These are phyloP conservation scores for Elsinoe australis DNA, from an alignment of 2,329 filamentous ascomycete species.

Conservation along the genomic window DNA sequence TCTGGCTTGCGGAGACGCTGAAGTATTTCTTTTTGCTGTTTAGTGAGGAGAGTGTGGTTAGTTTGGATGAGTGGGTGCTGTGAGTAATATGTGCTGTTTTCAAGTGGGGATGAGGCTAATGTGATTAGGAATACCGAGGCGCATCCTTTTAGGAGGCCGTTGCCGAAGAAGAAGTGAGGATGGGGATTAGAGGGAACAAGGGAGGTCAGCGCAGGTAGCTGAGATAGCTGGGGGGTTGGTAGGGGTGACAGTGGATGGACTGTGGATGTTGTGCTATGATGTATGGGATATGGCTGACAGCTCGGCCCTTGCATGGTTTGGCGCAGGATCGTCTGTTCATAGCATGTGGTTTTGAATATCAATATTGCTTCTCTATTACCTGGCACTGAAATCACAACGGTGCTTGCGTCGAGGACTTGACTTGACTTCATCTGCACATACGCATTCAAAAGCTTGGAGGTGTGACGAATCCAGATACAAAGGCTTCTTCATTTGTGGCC, in stretches of 20 bases:
- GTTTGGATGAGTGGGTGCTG: slow-evolving; percentile 60
- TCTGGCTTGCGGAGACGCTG: slow-evolving; percentile 80
- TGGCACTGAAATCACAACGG: too few species aligned
- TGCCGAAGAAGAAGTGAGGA: slow-evolving; percentile 2
- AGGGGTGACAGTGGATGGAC: too few species aligned
- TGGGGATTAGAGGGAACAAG: not conserved
- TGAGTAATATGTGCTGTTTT: slow-evolving; percentile 22
- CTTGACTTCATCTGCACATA: too few species aligned
- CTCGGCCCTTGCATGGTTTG: not conserved
- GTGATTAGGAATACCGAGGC: slow-evolving; percentile 44
- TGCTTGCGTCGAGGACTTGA: too few species aligned
- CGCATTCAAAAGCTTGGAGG: too few species aligned
- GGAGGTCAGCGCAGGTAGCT: too few species aligned
- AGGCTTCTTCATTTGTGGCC: too few species aligned
- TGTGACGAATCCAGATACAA: too few species aligned
- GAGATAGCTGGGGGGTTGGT: too few species aligned
- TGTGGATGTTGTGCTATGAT: slow-evolving; percentile 12
- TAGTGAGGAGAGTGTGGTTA: slow-evolving; percentile 57
- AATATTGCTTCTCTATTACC: too few species aligned
- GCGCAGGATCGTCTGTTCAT: not conserved
- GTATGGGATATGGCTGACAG: slow-evolving; percentile 13
- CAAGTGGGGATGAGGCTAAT: not conserved
- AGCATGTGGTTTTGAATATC: not conserved
- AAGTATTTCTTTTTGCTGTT: slow-evolving; percentile 90
- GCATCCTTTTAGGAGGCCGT: slow-evolving; percentile 42